phyloP scores from a whole-genome alignment of 2,329 filamentous ascomycete species.

The Apiospora sp. region DNA sequence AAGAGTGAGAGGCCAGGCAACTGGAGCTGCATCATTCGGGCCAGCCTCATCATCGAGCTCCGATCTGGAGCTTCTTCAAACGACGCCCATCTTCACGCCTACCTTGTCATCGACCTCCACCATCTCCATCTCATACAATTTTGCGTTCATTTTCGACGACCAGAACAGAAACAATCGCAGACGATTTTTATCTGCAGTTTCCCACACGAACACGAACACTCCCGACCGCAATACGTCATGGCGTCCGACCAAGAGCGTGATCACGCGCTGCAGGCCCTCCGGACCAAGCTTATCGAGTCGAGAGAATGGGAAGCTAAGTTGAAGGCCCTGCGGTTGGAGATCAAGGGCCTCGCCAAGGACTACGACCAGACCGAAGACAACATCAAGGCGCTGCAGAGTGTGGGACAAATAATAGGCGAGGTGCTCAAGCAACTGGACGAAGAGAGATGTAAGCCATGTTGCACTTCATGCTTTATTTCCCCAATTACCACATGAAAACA shows the following conservation, averaged over 20 bases:
- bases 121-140: constrained; percentile 4
- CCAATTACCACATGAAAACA: not conserved
- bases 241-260: constrained; percentile 66
- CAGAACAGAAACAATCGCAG: not conserved
- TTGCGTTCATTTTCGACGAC: not conserved
- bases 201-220: not conserved
- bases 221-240: constrained; percentile 44
- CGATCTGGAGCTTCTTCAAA: constrained; percentile 20
- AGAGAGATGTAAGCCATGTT: constrained; percentile 81
- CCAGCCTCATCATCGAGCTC: constrained; percentile 24
- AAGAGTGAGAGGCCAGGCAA: constrained; percentile 26
- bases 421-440: constrained; percentile 99
- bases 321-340: constrained; percentile 90
- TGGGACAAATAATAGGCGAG: constrained; percentile 98
- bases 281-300: constrained; percentile 86
- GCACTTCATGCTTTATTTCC: constrained; percentile 7
- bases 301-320: constrained; percentile 99
- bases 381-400: constrained; percentile 98
- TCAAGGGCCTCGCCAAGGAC: constrained; percentile 93
- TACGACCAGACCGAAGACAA: constrained; percentile 98
- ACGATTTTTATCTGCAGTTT: not conserved
- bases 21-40: constrained; percentile 29
- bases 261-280: constrained; percentile 79
- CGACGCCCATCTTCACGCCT: constrained; percentile 5
- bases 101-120: constrained; percentile 15